These are phyloP conservation scores for Leccinum variicolor DNA, from an alignment of 768 basidiomycete species.

Conservation along the genomic window DNA sequence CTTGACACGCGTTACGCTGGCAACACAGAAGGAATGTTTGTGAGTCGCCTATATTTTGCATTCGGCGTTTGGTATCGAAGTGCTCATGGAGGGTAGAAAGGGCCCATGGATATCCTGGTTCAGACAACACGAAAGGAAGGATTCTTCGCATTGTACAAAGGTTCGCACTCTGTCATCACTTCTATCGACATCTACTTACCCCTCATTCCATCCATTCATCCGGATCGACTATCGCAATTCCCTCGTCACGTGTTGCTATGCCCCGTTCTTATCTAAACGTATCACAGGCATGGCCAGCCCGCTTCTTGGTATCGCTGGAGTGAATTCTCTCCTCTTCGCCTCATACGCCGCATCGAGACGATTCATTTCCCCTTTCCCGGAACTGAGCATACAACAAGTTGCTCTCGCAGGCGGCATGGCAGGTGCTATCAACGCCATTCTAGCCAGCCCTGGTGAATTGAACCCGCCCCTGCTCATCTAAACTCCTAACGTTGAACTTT, in stretches of 20 bases:
- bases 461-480: neutral
- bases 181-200: neutral
- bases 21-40: conserved; percentile 78
- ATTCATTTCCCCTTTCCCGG: conserved; percentile 84
- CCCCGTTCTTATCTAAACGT: neutral
- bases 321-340: conserved; percentile 93
- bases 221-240: neutral
- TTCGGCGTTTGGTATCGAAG: neutral
- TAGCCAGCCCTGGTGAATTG: conserved; percentile 80
- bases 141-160: conserved; percentile 92
- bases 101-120: conserved; percentile 85
- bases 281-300: conserved; percentile 79
- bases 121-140: conserved; percentile 88
- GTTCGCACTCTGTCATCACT: conserved; percentile 35
- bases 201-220: neutral
- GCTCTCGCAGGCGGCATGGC: conserved; percentile 90
- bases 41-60: conserved; percentile 51
- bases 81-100: conserved; percentile 53
- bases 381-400: conserved; percentile 74
- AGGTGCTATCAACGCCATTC: conserved; percentile 83
- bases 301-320: conserved; percentile 88
- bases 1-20: conserved; percentile 1
- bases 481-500: neutral
- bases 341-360: conserved; percentile 82
- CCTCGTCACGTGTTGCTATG: neutral